Percentiles rank a stretch among this genome's conserved stretches.
Evolutionary conservation across 371 early-diverging fungal species (phyloP).

Genomic region (Apophysomyces variabilis): DNA sequence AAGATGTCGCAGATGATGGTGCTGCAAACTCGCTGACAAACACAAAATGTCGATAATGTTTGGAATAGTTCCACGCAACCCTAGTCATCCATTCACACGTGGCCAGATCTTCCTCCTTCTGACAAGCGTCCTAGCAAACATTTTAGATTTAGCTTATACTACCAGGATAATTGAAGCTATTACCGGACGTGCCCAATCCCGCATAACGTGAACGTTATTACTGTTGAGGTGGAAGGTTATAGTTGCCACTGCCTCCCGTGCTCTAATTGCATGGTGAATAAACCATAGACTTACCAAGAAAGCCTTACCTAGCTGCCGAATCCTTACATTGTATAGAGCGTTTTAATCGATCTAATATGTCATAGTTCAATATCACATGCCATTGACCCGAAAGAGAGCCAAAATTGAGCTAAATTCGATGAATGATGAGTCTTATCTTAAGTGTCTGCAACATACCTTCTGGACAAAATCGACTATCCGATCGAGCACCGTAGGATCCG

Average conservation of each 20-base stretch:
- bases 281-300: neutral
- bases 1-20: neutral
- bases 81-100: slow-evolving; percentile 4
- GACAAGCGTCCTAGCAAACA: neutral
- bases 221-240: neutral
- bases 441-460: neutral
- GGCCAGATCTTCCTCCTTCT: neutral
- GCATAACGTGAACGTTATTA: slow-evolving; percentile 15
- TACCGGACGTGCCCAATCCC: slow-evolving; percentile 14
- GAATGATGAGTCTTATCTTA: neutral
- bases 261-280: neutral
- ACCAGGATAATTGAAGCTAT: too few species aligned
- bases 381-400: slow-evolving; percentile 11
- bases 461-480: slow-evolving; percentile 6
- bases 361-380: slow-evolving; percentile 13
- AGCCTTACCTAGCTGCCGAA: neutral
- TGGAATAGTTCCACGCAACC: neutral
- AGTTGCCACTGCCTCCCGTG: neutral
- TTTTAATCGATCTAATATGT: slow-evolving; percentile 3
- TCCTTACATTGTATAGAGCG: neutral
- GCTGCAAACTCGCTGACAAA: slow-evolving; percentile 27
- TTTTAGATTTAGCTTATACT: too few species aligned
- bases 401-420: slow-evolving; percentile 11
- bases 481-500: slow-evolving; percentile 9
- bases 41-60: slow-evolving; percentile 11